Conservation (phyloP, 805 yeast genomes). For the Ogataea pignaliae region DNA sequence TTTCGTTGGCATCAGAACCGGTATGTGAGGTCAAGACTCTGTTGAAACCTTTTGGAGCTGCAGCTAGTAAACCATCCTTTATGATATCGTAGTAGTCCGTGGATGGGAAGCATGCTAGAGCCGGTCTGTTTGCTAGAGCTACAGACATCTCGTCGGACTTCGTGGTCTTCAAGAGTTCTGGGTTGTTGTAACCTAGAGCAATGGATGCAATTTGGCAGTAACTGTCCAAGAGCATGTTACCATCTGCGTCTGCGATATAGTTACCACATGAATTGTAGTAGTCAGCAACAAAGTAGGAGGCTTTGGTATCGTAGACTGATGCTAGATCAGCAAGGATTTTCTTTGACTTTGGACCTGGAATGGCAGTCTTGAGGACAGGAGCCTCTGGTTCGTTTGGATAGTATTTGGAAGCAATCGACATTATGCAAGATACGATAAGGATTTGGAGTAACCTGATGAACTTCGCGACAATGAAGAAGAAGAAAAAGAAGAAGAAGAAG, state of each 20-base stretch:
- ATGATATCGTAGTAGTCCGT: constrained; percentile 48
- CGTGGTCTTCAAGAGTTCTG: constrained; percentile 55
- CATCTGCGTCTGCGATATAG: constrained; percentile 63
- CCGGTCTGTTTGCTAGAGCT: constrained; percentile 66
- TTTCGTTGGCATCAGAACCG: constrained; percentile 68
- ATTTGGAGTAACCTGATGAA: too few species aligned
- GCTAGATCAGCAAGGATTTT: constrained; percentile 36
- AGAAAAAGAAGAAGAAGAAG: too few species aligned
- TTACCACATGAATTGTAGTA: constrained; percentile 61
- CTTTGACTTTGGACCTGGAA: constrained; percentile 46
- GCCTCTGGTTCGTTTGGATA: constrained; percentile 46
- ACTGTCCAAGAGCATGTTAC: constrained; percentile 55
- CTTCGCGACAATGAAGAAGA: too few species aligned
- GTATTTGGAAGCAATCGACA: constrained; percentile 27
- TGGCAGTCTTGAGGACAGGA: constrained; percentile 39
- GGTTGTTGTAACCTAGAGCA: constrained; percentile 69
- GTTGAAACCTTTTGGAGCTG: constrained; percentile 60
- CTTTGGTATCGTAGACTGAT: constrained; percentile 55
- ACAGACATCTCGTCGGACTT: constrained; percentile 56
- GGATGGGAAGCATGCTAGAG: constrained; percentile 61
- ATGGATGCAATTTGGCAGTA: constrained; percentile 73
- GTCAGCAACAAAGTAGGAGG: constrained; percentile 61
- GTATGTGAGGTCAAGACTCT: constrained; percentile 62
- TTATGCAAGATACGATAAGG: background rate
- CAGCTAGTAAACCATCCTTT: constrained; percentile 45